Percentiles rank a stretch among this genome's conserved stretches.
These are phyloP conservation scores for Porodaedalea pini DNA, from an alignment of 1,284 basidiomycete genomes.

Conservation along the genomic window DNA sequence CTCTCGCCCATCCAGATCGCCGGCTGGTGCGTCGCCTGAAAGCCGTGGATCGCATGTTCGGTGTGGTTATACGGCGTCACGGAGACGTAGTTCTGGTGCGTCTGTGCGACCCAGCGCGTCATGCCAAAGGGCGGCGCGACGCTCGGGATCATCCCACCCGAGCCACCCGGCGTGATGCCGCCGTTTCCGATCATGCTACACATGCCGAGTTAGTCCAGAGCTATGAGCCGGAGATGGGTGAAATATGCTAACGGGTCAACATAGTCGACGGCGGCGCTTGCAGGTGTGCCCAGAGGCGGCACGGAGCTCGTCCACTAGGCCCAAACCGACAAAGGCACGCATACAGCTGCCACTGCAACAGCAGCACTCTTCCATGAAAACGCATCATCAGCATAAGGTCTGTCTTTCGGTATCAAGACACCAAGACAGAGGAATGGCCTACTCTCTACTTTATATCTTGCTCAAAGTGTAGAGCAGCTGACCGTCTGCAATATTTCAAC, in stretches of 20 bases:
- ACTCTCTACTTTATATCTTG: too few species aligned
- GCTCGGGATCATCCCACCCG: slow-evolving; percentile 68
- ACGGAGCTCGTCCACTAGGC: slow-evolving; percentile 5
- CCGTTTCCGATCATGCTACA: slow-evolving; percentile 56
- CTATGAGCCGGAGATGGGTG: too few species aligned
- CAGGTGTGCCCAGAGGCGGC: slow-evolving; percentile 29
- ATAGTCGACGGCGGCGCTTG: slow-evolving; percentile 46
- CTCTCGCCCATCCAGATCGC: slow-evolving; percentile 92
- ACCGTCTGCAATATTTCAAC: too few species aligned
- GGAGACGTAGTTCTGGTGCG: slow-evolving; percentile 69
- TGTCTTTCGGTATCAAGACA: too few species aligned
- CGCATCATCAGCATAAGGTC: slow-evolving; percentile 8
- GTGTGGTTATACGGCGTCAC: slow-evolving; percentile 77
- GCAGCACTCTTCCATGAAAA: slow-evolving; percentile 14
- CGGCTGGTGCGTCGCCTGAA: slow-evolving; percentile 78
- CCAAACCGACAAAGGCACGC: slow-evolving; percentile 15
- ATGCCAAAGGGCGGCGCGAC: slow-evolving; percentile 78
- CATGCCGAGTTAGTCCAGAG: too few species aligned
- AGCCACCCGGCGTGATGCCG: slow-evolving; percentile 63
- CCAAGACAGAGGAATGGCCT: too few species aligned
- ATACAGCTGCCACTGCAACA: slow-evolving; percentile 19
- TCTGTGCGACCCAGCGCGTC: slow-evolving; percentile 78
- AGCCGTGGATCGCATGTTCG: slow-evolving; percentile 61
- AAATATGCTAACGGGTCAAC: slow-evolving; percentile 57
- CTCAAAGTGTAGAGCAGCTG: too few species aligned